Base-by-base conservation (phyloP, 2,329 filamentous ascomycete genomes). In the Mycosphaerella sp. region DNA sequence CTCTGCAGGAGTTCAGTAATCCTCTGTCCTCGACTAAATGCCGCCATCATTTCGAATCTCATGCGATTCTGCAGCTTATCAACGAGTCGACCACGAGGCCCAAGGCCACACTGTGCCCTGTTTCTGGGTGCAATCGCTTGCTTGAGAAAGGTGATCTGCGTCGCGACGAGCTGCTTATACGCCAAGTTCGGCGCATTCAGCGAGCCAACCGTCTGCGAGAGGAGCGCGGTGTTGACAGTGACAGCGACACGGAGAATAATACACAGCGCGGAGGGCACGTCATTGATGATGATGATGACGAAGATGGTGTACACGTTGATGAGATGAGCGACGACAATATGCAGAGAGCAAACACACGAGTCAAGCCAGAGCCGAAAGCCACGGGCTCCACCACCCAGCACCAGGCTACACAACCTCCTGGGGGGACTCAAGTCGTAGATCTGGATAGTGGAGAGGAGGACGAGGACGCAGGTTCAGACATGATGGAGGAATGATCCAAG, bases 1-100 rank as follows among this genome's bases (percentile, higher is more conserved):
- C 85, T 0, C 71, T 89, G 57, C 73, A 73, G 45, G 72, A 78
- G 40, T 82, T 88, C 71, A 71, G 73, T 37, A 77, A 87, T 46
- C 86, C 86, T 0, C 81, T 80, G 62, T 86, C 79, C 49, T 86
- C 80, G 60, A 71, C 65, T 12, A 79, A 79, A 57, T 90, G 86
- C 71, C 81, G 79, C 49, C 86, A 90, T 66, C 82, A 79, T 0
- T 90, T 87, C 64, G 84, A 90, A 63, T 84, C 80, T 66, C 62
- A 66, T 1, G 79, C 80, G 0, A 83, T 90, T 35, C 51, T 79
- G 18, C 76, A 80, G 39, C 83, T 73, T 65, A 75, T 75, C 34
- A 49, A 65, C 3, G 46, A 50, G 18, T 60, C 55, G 2, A 21
- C 37, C 12, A 47, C 44, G 14, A 50, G 53, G 6, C 66, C 64